A percentile compares a stretch with the other conserved stretches of the same genome.
phyloP scores from a whole-genome alignment of 23 red algal species.

The Agarophyton chilense region DNA sequence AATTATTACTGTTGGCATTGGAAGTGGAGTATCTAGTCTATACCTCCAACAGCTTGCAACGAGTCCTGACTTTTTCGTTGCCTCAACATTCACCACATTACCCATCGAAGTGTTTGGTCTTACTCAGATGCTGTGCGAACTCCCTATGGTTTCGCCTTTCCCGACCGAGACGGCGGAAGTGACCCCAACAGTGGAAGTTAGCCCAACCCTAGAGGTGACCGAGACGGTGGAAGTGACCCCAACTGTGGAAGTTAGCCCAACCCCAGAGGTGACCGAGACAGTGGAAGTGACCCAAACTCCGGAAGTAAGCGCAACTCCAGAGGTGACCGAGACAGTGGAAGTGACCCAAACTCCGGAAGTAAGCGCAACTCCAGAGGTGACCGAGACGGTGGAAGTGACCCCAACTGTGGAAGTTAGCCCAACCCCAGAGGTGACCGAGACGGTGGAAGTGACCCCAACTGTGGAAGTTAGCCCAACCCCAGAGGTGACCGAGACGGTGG shows the following conservation, averaged over 20 bases:
- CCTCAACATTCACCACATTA: slow-evolving; percentile 5
- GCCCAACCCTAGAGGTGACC: neutral
- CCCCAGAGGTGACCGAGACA: neutral
- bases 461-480: neutral
- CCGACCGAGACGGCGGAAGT: neutral
- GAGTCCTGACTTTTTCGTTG: slow-evolving; percentile 30
- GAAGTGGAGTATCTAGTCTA: slow-evolving; percentile 8
- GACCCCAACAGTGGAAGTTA: neutral
- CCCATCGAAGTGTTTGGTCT: neutral
- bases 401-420: neutral
- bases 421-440: neutral
- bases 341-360: slow-evolving; percentile 1
- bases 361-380: neutral
- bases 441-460: neutral
- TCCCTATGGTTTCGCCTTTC: neutral
- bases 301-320: neutral
- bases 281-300: neutral
- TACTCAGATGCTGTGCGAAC: slow-evolving; percentile 8
- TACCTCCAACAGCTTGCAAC: slow-evolving; percentile 18
- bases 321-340: neutral
- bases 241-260: neutral
- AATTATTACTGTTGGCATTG: slow-evolving; percentile 29
- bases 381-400: neutral
- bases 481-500: neutral
- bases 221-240: neutral